Evolutionary conservation across 148 eudicot species (phyloP).

Genomic region (Dianthus caryophyllus): DNA sequence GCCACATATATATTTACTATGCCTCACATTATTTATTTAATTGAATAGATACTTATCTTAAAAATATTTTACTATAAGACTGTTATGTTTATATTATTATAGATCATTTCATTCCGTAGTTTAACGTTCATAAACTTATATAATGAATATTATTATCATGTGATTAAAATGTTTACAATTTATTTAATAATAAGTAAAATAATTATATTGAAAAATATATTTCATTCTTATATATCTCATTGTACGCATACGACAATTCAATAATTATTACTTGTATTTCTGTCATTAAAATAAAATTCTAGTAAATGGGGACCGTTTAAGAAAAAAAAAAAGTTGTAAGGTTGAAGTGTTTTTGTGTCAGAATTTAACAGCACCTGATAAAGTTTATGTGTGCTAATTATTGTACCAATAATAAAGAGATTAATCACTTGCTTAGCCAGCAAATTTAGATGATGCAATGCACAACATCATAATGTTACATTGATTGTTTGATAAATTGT

Average conservation of each 20-base stretch:
- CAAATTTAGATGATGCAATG: conserved; percentile 26
- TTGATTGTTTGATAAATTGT: neutral
- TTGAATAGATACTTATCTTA: too few species aligned
- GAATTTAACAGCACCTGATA: conserved; percentile 27
- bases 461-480: conserved; percentile 2
- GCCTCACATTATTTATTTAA: neutral
- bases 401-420: neutral
- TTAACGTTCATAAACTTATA: too few species aligned
- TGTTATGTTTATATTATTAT: too few species aligned
- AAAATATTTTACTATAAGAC: too few species aligned
- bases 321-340: conserved; percentile 13
- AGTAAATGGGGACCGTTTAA: conserved; percentile 14
- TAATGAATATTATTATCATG: too few species aligned
- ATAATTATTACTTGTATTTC: too few species aligned
- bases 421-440: conserved; percentile 14
- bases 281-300: neutral
- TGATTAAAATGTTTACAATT: too few species aligned
- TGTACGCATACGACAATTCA: too few species aligned
- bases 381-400: conserved; percentile 9
- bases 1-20: conserved; percentile 13
- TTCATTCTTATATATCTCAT: too few species aligned
- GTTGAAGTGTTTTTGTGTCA: conserved; percentile 31
- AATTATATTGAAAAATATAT: too few species aligned
- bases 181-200: too few species aligned
- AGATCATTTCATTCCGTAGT: too few species aligned